phyloP scores from a whole-genome alignment of 768 basidiomycete species.

The Tricholoma terreum region DNA sequence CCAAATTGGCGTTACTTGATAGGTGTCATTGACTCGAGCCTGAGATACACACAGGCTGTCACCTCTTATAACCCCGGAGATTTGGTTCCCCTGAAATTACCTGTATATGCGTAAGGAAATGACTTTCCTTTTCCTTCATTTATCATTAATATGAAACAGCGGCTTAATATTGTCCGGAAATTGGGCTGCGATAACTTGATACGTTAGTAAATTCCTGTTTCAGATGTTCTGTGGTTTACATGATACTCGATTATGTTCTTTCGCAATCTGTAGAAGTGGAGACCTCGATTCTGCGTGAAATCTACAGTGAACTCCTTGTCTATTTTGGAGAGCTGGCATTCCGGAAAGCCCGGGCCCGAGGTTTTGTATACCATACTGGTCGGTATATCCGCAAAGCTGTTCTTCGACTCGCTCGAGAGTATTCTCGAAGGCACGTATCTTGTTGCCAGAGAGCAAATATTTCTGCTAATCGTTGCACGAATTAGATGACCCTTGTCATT shows the following conservation, averaged over 20 bases:
- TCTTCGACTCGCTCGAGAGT: slow-evolving; percentile 60
- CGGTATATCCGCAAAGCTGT: slow-evolving; percentile 56
- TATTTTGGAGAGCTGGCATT: slow-evolving; percentile 73
- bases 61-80: slow-evolving; percentile 78
- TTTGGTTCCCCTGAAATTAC: slow-evolving; percentile 74
- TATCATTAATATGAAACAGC: slow-evolving; percentile 28
- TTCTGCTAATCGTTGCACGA: background rate
- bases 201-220: slow-evolving; percentile 34
- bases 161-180: slow-evolving; percentile 55
- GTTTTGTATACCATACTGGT: slow-evolving; percentile 63
- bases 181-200: slow-evolving; percentile 53
- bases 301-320: slow-evolving; percentile 34
- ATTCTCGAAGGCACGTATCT: slow-evolving; percentile 70
- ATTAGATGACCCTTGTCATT: slow-evolving; percentile 74
- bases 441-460: background rate
- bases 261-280: background rate
- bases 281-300: no score
- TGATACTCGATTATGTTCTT: background rate
- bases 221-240: background rate
- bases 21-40: slow-evolving; percentile 9
- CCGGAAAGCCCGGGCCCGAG: slow-evolving; percentile 62
- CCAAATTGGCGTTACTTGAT: background rate
- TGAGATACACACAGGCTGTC: slow-evolving; percentile 54
- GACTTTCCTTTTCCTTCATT: slow-evolving; percentile 4
- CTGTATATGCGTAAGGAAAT: slow-evolving; percentile 47